Conservation (phyloP, 1,284 basidiomycete genomes). For the Inonotus obliquus region DNA sequence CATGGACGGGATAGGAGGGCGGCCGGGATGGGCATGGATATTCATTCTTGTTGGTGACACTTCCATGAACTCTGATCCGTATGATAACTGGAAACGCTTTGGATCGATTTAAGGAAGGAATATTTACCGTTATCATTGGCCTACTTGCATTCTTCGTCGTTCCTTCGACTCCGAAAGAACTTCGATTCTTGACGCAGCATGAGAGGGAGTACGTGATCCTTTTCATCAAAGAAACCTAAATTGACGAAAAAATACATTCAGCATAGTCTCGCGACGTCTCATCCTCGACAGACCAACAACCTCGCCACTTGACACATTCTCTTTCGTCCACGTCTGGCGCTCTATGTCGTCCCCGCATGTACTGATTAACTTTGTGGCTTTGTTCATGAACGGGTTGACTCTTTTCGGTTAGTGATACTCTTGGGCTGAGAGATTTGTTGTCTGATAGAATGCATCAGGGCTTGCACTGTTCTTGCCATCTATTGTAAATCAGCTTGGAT, state of each 20-base stretch:
- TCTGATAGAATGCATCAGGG: neutral
- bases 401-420: conserved; percentile 29
- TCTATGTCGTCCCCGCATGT: conserved; percentile 32
- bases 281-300: conserved; percentile 29
- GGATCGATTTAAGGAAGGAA: conserved; percentile 37
- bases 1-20: conserved; percentile 44
- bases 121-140: conserved; percentile 46
- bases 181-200: conserved; percentile 36
- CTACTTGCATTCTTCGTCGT: conserved; percentile 44
- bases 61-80: conserved; percentile 26
- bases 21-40: conserved; percentile 60
- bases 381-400: conserved; percentile 42
- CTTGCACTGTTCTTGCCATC: conserved; percentile 40
- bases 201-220: conserved; percentile 36
- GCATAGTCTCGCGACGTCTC: conserved; percentile 28
- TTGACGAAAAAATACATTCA: conserved; percentile 16
- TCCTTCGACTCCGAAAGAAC: conserved; percentile 42
- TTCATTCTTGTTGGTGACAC: conserved; percentile 45
- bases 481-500: conserved; percentile 41
- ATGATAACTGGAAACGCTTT: too few relatives aligned
- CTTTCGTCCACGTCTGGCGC: conserved; percentile 26
- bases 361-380: conserved; percentile 33
- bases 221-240: conserved; percentile 26
- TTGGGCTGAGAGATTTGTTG: neutral
- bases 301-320: conserved; percentile 30